Evolutionary conservation across 2,329 filamentous ascomycete species (phyloP), one percentile per base, ranked within the genome.

Genomic region (Mollisiaceae sp.): DNA sequence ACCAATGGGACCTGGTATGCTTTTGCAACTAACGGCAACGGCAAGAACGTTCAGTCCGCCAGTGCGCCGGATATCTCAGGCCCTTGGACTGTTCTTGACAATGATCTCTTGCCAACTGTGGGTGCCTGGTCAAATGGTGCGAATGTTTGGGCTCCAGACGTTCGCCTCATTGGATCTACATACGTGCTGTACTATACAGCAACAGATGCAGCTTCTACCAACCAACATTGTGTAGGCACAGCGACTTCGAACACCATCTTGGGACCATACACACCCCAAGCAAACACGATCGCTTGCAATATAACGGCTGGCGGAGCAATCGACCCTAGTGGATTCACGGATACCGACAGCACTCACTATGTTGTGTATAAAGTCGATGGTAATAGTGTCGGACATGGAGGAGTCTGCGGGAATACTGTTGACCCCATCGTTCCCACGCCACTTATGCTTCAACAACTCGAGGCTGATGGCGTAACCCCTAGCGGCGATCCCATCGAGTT

Each of bases 331-430:
- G 86, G 85, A 3, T 90, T 89, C 75, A 71, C 77, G 12, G 88
- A 91, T 71, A 73, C 75, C 12, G 81, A 82, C 52, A 84, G 84
- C 36, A 80, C 75, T 38, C 81, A 82, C 6, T 91, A 89, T 72
- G 80, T 91, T 5, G 77, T 85, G 11, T 91, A 88, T 79, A 91
- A 91, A 75, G 79, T 90, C 32, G 88, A 91, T 75, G 88, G 88
- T 43, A 90, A 90, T 76, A 62, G 57, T 39, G 62, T 67, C n/a
- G 78, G 78, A 4, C 63, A 75, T 50, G 78, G 78, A n/a, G 78
- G 79, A 60, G 80, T 82, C 66, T 83, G 81, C 66, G 75, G 76
- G 52, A 85, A 83, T 67, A 78, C 74, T n/a, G 75, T 79, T 18
- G 74, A 75, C 27, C 81, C 80, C 11, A 52, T 62, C 12, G 71